These are phyloP conservation scores for Cerrena zonata DNA, from an alignment of 1,284 basidiomycete genomes.

Conservation along the genomic window DNA sequence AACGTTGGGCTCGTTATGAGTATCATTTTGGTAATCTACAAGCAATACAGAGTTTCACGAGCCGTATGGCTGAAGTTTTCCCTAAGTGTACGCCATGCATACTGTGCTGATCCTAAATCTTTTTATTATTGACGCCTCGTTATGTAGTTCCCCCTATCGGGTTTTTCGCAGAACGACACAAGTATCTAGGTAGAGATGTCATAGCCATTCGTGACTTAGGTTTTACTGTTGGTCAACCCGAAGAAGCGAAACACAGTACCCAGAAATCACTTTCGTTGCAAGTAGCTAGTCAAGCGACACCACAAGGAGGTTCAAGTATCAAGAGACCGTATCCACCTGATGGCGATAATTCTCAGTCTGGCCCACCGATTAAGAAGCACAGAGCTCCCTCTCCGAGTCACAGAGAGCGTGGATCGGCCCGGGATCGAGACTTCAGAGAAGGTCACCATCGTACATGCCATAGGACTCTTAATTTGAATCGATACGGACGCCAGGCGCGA, in stretches of 20 bases:
- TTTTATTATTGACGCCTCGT: constrained; percentile 1
- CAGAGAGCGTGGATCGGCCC: constrained; percentile 40
- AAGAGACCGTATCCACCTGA: constrained; percentile 51
- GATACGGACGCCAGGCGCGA: too few species aligned
- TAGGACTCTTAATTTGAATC: constrained; percentile 43
- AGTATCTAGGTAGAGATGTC: constrained; percentile 83
- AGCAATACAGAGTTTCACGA: constrained; percentile 83
- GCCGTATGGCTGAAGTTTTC: constrained; percentile 82
- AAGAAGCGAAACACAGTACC: constrained; percentile 27
- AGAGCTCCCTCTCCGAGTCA: constrained; percentile 46
- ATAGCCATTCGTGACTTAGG: constrained; percentile 88
- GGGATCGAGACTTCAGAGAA: constrained; percentile 47
- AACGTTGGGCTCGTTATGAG: constrained; percentile 92
- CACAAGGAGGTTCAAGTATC: constrained; percentile 10
- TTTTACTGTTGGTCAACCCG: constrained; percentile 44
- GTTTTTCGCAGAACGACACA: constrained; percentile 84
- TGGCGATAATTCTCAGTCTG: constrained; percentile 33
- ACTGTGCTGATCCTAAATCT: background rate
- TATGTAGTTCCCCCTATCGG: constrained; percentile 81
- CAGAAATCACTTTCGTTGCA: constrained; percentile 32
- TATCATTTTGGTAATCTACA: constrained; percentile 93
- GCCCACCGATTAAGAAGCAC: constrained; percentile 47
- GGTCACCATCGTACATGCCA: constrained; percentile 40
- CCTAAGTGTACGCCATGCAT: constrained; percentile 55
- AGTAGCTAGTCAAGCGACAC: constrained; percentile 13